Evolutionary conservation across 164 flowering plant genomes (phyloP).

Genomic region (Annona cherimola): DNA sequence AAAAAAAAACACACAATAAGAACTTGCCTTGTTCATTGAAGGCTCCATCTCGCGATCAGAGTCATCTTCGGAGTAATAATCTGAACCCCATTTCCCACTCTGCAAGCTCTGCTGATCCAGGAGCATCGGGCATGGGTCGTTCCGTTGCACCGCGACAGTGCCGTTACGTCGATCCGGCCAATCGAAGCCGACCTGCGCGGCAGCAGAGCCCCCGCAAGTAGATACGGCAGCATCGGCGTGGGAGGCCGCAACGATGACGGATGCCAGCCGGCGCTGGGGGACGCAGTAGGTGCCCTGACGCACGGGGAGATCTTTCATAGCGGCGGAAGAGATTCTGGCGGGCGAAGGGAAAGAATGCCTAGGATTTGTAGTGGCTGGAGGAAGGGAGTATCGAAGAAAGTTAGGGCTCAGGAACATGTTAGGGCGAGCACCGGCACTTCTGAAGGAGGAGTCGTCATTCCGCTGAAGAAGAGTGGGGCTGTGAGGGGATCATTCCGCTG

Average conservation of each 20-base stretch:
- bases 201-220: constrained; percentile 5
- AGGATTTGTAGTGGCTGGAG: constrained; percentile 22
- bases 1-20: neutral
- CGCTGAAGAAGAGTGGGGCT: neutral
- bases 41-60: constrained; percentile 34
- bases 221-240: constrained; percentile 26
- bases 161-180: constrained; percentile 15
- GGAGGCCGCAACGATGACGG: constrained; percentile 4
- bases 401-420: constrained; percentile 17
- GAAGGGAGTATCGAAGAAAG: constrained; percentile 1
- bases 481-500: neutral
- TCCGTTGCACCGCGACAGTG: constrained; percentile 12
- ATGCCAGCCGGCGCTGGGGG: constrained; percentile 48
- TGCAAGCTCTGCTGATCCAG: constrained; percentile 18
- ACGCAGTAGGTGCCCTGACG: constrained; percentile 39
- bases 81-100: constrained; percentile 21
- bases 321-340: constrained; percentile 5
- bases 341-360: constrained; percentile 13
- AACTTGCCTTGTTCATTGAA: constrained; percentile 21
- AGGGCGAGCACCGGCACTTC: constrained; percentile 1
- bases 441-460: neutral
- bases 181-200: constrained; percentile 18
- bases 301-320: constrained; percentile 52
- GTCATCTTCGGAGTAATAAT: constrained; percentile 44
- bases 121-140: constrained; percentile 11